Base-by-base conservation (phyloP, 2,329 filamentous ascomycete genomes). In the Fusarium brevicatenulatum region DNA sequence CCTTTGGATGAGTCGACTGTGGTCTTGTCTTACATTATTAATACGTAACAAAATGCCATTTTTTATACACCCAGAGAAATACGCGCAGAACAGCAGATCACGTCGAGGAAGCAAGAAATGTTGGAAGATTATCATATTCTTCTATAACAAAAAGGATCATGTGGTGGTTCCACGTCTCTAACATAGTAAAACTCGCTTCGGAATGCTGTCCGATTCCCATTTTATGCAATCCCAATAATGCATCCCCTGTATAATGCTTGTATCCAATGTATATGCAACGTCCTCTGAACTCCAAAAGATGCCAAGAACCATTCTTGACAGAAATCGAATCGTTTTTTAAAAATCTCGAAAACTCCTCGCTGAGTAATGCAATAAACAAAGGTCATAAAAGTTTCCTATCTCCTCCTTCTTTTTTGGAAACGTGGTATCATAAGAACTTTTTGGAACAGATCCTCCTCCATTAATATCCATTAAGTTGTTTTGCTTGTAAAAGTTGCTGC, bases 261-360 rank as follows among this genome's bases (percentile, higher is more conserved):
- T 52, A 34, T 25, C 25, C 25, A 25, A 25, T 64, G 40, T 49
- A 42, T 55, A 57, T 37, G 43, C 46, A 68, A 42, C 43, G 23
- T 43, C 46, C 55, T 39, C 53, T n/a, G 55, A 69, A 72, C 70
- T 73, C 70, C 70, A 34, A 54, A 58, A 59, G 30, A 46, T 39
- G 40, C 42, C 50, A 69, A 72, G 49, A 66, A 63, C 42, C 58
- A 49, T 55, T 39, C 66, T 54, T 57, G 56, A 32, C 54, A 49
- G 36, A 50, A 34, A 47, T 57, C 43, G 54, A 58, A 54, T 55
- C 28, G 52, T 60, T 62, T 70, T 68, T 68, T 34, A 49, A 70
- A 28, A 28, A 15, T 66, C 68, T 70, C 67, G 66, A 60, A 74
- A 78, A 77, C 73, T 72, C 75, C 75, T 70, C 72, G 75, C 76